Percentiles rank a stretch among this genome's conserved stretches.
These are phyloP conservation scores for Dictyostelium intermedium DNA, from an alignment of 78 protist species.

Conservation along the genomic window DNA sequence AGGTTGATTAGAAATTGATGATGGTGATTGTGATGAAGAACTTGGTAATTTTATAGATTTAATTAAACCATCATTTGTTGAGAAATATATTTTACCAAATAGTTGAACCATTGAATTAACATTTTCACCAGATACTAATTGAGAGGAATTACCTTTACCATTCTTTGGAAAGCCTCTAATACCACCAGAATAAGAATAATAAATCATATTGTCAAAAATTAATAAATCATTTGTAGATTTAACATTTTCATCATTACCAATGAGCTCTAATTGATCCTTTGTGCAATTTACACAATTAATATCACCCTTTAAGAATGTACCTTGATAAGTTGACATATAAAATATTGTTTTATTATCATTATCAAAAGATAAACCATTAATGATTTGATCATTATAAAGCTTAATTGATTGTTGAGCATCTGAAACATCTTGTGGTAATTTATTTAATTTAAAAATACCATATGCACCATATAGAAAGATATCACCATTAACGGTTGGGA, in stretches of 20 bases:
- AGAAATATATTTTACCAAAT: neutral
- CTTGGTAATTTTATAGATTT: neutral
- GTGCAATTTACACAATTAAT: neutral
- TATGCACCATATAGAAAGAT: neutral
- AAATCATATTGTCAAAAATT: neutral
- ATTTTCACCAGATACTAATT: neutral
- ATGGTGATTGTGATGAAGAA: neutral
- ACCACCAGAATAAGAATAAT: neutral
- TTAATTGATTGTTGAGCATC: neutral
- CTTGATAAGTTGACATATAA: conserved; percentile 30
- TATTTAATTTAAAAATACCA: neutral
- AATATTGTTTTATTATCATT: neutral
- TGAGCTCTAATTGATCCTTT: neutral
- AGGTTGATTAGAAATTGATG: neutral
- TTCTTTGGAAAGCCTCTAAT: neutral
- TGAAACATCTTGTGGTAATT: neutral
- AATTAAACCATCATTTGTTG: neutral
- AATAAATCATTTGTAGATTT: neutral
- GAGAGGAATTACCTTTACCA: neutral
- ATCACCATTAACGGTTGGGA: neutral
- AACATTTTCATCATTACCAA: neutral
- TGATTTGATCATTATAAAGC: neutral
- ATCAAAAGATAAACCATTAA: conserved; percentile 3
- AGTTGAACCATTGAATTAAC: neutral
- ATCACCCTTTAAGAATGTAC: neutral